Percentiles rank a stretch among this genome's conserved stretches.
phyloP scores from a whole-genome alignment of 768 basidiomycete species.

The Leucocoprinus leucothites region DNA sequence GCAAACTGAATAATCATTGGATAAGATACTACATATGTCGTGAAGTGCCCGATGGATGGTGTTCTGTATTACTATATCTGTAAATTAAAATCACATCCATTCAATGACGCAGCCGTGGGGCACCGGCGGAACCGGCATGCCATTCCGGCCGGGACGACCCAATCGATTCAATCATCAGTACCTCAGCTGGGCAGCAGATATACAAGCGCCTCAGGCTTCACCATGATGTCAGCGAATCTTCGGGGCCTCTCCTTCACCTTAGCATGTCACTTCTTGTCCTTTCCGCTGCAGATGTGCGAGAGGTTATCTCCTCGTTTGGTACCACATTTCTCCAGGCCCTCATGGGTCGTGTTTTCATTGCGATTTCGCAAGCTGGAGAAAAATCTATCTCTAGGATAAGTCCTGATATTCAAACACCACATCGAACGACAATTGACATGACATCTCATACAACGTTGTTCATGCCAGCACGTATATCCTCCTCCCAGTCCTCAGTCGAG shows the following conservation, averaged over 20 bases:
- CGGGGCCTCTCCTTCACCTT: not conserved
- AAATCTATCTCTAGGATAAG: conserved; percentile 6
- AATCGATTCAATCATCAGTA: too few species aligned
- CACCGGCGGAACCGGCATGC: too few species aligned
- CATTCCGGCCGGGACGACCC: too few species aligned
- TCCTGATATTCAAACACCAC: conserved; percentile 43
- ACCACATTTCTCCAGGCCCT: conserved; percentile 45
- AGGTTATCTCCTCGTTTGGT: conserved; percentile 40
- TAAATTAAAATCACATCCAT: too few species aligned
- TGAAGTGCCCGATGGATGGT: too few species aligned
- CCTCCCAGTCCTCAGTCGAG: conserved; percentile 10
- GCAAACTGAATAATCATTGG: not conserved
- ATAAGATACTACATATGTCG: not conserved
- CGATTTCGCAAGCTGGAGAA: conserved; percentile 26
- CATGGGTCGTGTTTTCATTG: conserved; percentile 59
- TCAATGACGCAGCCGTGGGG: too few species aligned
- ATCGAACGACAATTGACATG: conserved; percentile 53
- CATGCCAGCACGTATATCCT: conserved; percentile 69
- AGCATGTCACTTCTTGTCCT: conserved; percentile 58
- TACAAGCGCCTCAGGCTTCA: too few species aligned
- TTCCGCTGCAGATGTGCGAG: conserved; percentile 54
- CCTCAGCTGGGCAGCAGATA: too few species aligned
- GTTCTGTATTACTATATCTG: too few species aligned
- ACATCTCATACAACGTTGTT: conserved; percentile 62
- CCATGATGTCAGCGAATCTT: not conserved